A percentile compares a stretch with the other conserved stretches of the same genome.
These are phyloP conservation scores for Argentina anserina DNA, from an alignment of 306 rosid genomes.

Conservation along the genomic window DNA sequence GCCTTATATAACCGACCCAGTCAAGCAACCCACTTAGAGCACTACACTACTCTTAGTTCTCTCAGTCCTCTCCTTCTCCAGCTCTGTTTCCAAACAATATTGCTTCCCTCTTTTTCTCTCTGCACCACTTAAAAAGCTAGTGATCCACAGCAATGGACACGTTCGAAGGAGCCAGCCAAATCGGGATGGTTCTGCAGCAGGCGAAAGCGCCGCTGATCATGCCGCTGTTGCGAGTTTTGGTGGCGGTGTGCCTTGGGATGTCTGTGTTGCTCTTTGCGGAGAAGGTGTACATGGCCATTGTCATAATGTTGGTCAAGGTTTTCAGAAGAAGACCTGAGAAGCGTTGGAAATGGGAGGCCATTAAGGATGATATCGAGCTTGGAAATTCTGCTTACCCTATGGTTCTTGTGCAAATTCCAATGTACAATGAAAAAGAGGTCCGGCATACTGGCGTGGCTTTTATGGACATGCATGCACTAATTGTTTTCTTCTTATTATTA, in stretches of 20 bases:
- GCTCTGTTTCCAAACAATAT: background rate
- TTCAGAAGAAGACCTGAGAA: constrained; percentile 52
- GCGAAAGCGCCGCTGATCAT: constrained; percentile 54
- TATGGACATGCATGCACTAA: background rate
- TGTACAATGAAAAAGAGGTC: constrained; percentile 46
- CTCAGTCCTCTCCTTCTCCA: background rate
- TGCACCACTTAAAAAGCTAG: background rate
- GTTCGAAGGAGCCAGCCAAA: constrained; percentile 32
- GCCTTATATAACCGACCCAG: constrained; percentile 1
- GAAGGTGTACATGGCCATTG: constrained; percentile 77
- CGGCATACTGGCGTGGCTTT: too few species aligned
- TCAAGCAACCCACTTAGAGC: background rate
- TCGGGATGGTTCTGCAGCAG: constrained; percentile 54
- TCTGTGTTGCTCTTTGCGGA: constrained; percentile 76
- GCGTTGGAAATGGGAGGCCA: constrained; percentile 70
- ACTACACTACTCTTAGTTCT: background rate
- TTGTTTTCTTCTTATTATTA: background rate
- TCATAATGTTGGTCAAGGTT: constrained; percentile 52
- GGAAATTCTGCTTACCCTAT: constrained; percentile 37
- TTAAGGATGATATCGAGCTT: constrained; percentile 70
- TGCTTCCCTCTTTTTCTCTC: background rate
- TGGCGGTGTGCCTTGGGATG: constrained; percentile 60
- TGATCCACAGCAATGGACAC: constrained; percentile 37
- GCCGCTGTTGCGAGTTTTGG: constrained; percentile 52
- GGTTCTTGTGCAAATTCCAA: constrained; percentile 44